Conservation (phyloP, 345 rosid species). For the Ceriops decandra region DNA sequence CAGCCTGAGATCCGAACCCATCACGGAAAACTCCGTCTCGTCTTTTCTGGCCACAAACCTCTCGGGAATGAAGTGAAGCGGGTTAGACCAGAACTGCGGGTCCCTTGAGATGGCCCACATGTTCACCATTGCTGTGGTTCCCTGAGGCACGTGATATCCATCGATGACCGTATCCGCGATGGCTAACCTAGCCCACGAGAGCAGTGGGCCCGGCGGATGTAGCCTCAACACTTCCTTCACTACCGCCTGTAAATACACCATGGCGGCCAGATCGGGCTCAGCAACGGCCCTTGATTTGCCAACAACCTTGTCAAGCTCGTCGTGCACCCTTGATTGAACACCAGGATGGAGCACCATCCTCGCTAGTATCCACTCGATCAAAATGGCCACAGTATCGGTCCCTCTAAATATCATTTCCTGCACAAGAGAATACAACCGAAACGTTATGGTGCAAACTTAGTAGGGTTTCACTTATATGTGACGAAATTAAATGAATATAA, state of each 20-base stretch:
- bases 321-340: constrained; percentile 61
- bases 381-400: constrained; percentile 78
- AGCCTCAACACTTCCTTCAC: constrained; percentile 79
- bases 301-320: constrained; percentile 54
- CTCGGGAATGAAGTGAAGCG: constrained; percentile 60
- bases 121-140: constrained; percentile 93
- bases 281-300: constrained; percentile 53
- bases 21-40: constrained; percentile 54
- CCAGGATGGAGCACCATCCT: constrained; percentile 64
- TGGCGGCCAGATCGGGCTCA: constrained; percentile 44
- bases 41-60: constrained; percentile 45
- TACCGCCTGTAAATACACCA: constrained; percentile 62
- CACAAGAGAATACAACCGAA: constrained; percentile 16
- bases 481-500: too few relatives aligned
- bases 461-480: background rate
- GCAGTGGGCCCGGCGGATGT: constrained; percentile 93
- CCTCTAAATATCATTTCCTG: constrained; percentile 95
- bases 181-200: constrained; percentile 89
- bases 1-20: constrained; percentile 75
- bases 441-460: background rate
- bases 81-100: constrained; percentile 65
- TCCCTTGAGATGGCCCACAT: constrained; percentile 96
- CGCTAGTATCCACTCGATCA: constrained; percentile 89
- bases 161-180: constrained; percentile 62
- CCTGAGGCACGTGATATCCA: constrained; percentile 67